phyloP scores from a whole-genome alignment of 2,329 filamentous ascomycete genomes.

The Neonectria sp. region DNA sequence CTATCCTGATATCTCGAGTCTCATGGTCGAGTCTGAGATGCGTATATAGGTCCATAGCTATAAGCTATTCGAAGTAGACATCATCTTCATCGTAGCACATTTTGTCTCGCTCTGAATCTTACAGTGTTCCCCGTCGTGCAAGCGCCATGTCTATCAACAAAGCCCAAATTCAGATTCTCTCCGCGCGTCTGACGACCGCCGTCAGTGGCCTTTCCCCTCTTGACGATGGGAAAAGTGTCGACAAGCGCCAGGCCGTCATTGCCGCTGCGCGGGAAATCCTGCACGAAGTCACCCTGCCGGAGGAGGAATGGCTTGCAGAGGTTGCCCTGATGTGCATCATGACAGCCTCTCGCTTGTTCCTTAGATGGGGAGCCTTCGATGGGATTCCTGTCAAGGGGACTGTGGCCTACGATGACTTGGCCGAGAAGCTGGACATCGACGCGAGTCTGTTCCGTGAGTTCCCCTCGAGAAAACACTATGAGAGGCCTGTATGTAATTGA shows the following conservation, averaged over 20 bases:
- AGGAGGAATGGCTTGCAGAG: conserved; percentile 23
- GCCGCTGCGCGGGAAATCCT: conserved; percentile 15
- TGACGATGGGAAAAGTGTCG: not conserved
- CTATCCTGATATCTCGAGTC: not conserved
- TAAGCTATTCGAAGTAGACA: not conserved
- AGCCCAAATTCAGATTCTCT: conserved; percentile 4
- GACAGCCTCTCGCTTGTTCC: conserved; percentile 47
- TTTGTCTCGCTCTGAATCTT: not conserved
- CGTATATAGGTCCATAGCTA: not conserved
- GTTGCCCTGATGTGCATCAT: conserved; percentile 30
- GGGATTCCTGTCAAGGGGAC: conserved; percentile 46
- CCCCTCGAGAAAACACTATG: not conserved
- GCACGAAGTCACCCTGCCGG: conserved; percentile 16
- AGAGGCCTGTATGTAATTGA: not conserved
- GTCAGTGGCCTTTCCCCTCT: conserved; percentile 8
- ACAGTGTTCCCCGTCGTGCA: not conserved
- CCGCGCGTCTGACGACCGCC: not conserved
- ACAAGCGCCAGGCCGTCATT: conserved; percentile 20
- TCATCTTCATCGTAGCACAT: too few species aligned
- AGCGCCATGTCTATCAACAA: conserved; percentile 15
- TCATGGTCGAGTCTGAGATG: not conserved
- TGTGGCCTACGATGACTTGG: conserved; percentile 49
- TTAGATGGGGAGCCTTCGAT: conserved; percentile 52
- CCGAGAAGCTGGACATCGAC: conserved; percentile 47
- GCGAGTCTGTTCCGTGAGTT: conserved; percentile 42